Base-by-base conservation (phyloP, 495 filamentous ascomycete genomes). In the Lasiosphaeria miniovina region DNA sequence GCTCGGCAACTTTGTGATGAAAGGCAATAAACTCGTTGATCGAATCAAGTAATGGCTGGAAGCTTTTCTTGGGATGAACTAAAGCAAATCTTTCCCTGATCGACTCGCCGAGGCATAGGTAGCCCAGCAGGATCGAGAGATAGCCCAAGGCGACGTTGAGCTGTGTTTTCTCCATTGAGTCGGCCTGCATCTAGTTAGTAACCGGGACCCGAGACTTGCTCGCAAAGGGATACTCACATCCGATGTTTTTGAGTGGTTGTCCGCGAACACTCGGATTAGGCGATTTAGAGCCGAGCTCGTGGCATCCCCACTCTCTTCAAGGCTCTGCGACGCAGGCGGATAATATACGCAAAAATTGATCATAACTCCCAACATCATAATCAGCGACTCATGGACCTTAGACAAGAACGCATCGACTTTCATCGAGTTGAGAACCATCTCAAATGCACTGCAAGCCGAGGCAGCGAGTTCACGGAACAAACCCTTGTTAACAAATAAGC, bases 71-170 rank as follows among this genome's bases (percentile, higher is more conserved):
- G 2, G 82, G 82, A 49, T 90, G 77, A 34, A 73, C 77, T 6
- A 71, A 46, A 64, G 75, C 36, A 34, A 93, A 77, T 24, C 77
- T 70, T 33, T 72, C 68, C 38, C 81, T 71, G 11, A 84, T 82
- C 35, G 77, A 75, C 11, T 66, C 51, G 53, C 85, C 75, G 17
- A 93, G 76, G 67, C 88, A 91, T 14, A 97, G 78, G 52, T 88
- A 90, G 34, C 90, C 88, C 10, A 99, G 76, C 4, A 97, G 77
- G 4, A 98, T 85, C 1, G 93, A 86, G 46, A 99, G 79, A 66
- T 96, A 99, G 34, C 95, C 95, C 59, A 93, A 86, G 3, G 90
- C 89, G 35, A 99, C 91, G 69, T 93, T 96, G 54, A 86, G 82
- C 54, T 88, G 87, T n/a, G 87, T 86, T 65, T 91, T 90, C 69